Percentiles rank a stretch among this genome's conserved stretches.
Evolutionary conservation across 257 asterid species (phyloP).

Genomic region (Solanum appendiculatum): DNA sequence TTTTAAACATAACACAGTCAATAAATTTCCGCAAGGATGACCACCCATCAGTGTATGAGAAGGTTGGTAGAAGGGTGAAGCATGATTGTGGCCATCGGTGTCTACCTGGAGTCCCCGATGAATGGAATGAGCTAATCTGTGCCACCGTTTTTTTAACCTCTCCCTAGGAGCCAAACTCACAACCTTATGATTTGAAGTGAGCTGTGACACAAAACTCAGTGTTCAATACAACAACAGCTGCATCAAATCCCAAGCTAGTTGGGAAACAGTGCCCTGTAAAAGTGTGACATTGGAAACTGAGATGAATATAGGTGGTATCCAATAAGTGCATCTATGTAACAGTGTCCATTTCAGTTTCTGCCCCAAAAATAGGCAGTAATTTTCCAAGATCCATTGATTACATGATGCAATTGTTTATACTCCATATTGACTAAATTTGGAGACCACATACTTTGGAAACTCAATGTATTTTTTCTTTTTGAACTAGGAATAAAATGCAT

Average conservation of each 20-base stretch:
- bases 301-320: too few relatives aligned
- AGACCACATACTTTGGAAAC: not conserved
- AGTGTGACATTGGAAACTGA: too few relatives aligned
- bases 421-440: not conserved
- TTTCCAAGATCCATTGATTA: not conserved
- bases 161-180: not conserved
- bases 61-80: slow-evolving; percentile 47
- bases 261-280: too few relatives aligned
- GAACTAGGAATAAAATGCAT: not conserved
- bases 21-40: slow-evolving; percentile 89
- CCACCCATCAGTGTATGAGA: slow-evolving; percentile 85
- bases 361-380: not conserved
- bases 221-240: not conserved
- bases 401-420: not conserved
- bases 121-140: slow-evolving; percentile 79
- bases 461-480: not conserved
- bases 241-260: too few relatives aligned
- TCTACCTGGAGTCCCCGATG: slow-evolving; percentile 88
- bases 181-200: not conserved
- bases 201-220: not conserved
- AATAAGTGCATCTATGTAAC: not conserved
- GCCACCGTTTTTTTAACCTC: not conserved
- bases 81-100: slow-evolving; percentile 99
- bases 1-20: slow-evolving; percentile 55
- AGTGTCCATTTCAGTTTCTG: not conserved